Evolutionary conservation across 2,329 filamentous ascomycete species (phyloP), one percentile per base, ranked within the genome.

Genomic region (Talaromyces rugulosus): DNA sequence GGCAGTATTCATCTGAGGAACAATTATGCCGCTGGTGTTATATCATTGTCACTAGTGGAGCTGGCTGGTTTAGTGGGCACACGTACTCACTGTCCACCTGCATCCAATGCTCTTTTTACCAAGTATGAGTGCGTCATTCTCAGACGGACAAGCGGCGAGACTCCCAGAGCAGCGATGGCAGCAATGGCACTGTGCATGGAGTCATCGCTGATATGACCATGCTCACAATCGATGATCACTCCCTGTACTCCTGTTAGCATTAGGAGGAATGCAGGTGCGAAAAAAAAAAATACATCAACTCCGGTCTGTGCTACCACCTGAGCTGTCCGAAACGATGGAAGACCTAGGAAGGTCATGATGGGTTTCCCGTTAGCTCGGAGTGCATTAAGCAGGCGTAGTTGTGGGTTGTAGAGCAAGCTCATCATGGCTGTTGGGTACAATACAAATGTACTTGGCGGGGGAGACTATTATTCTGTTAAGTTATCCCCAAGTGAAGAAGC

Each of bases 271-370:
- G 23, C 23, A 23, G 23, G 23, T 23, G 2, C 23, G 31, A 9
- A 7, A 33, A 9, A 7, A 7, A 33, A 2, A 33, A 9, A 33
- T 33, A 33, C 31, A 70, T 90, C 87, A 1, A 87, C 80, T 0
- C 86, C 87, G 2, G 82, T 82, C n/a, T 85, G 78, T 1, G 88
- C 87, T 55, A 91, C 76, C 18, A 83, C 78, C 62, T 83, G 81
- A 36, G 81, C 81, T 62, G 73, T 70, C 47, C 81, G 77, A 0
- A 82, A 72, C 0, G 79, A 81, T 2, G 79, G 78, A 9, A 83
- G 72, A 31, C 76, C 80, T 68, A 82, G 71, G 66, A 83, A 83
- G 4, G 81, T 82, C 78, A 82, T 77, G 3, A 82, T 61, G 0
- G 80, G 80, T 61, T 71, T 78, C 27, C 75, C 71, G 28, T 72